Evolutionary conservation across 768 basidiomycete species (phyloP), one percentile per base, ranked within the genome.

Genomic region (Rhodotorula paludigena): DNA sequence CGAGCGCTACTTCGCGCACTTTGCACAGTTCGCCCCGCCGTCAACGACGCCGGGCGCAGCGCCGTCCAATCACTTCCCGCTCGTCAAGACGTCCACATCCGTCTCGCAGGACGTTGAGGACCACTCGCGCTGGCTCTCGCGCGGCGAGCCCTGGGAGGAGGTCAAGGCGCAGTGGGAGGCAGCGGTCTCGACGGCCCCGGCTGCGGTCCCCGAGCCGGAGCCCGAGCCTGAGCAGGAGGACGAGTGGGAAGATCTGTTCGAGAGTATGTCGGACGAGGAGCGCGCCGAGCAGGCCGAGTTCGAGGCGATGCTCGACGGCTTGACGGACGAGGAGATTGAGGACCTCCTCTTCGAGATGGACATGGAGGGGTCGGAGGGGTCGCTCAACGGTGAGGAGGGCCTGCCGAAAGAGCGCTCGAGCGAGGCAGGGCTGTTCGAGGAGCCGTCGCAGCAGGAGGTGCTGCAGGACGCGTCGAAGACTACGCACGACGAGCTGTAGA

Each of bases 241-340:
- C 15, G 64, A 39, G 6, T 25, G 32, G 28, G 41, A 45, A 3
- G 30, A 23, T n/a, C 54, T 49, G 2, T 35, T 11, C 47, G 48
- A 48, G 16, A 45, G 39, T 28, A 9, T 60, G 30, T 41, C 8
- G 2, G 30, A 14, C 3, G 66, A 62, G 20, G 67, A 68, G 53
- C 35, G 48, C 51, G 35, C 25, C 2, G 57, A 68, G 42, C 23
- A n/a, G 12, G 56, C 33, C 3, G 53, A 61, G 35, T 66, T 49
- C 21, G 64, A 63, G 15, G 21, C 11, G 33, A 58, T 68, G 63
- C 36, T 72, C 30, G 55, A 62, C 25, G 60, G 48, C 2, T 32
- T 72, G 63, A 28, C 56, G 41, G 71, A 72, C 8, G 66, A 68
- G 18, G 71, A 72, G 57, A 51, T 72, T 28, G 66, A 62, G 16